phyloP scores from a whole-genome alignment of 148 eudicot species.

The Pharnaceum exiguum region DNA sequence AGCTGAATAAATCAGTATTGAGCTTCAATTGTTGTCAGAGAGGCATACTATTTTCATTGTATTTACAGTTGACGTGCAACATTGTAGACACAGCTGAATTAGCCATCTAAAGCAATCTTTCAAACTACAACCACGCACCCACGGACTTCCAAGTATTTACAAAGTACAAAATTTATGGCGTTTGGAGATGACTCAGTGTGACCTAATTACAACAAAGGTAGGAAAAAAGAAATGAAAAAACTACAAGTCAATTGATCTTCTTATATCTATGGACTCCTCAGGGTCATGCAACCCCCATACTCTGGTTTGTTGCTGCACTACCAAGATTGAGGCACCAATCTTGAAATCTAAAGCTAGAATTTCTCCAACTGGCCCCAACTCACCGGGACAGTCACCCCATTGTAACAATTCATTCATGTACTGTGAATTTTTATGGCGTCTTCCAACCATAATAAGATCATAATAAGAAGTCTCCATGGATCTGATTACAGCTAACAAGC shows the following conservation, averaged over 20 bases:
- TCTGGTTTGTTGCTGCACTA: slow-evolving; percentile 30
- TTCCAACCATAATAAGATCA: slow-evolving; percentile 45
- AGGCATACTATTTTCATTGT: too few species aligned
- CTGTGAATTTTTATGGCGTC: slow-evolving; percentile 36
- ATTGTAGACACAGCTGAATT: too few species aligned
- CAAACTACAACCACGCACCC: too few species aligned
- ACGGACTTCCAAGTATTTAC: slow-evolving; percentile 7
- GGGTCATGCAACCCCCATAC: slow-evolving; percentile 61
- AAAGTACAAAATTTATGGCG: background rate
- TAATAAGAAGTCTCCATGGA: slow-evolving; percentile 25
- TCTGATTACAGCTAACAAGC: slow-evolving; percentile 20
- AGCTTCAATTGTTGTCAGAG: too few species aligned
- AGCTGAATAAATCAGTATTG: too few species aligned
- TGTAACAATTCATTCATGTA: slow-evolving; percentile 28
- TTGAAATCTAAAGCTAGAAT: slow-evolving; percentile 27
- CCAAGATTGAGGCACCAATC: slow-evolving; percentile 24
- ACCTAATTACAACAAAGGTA: background rate
- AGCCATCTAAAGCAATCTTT: too few species aligned
- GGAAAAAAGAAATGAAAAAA: background rate
- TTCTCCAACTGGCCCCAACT: slow-evolving; percentile 51
- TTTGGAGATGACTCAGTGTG: background rate
- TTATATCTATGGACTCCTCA: slow-evolving; percentile 38
- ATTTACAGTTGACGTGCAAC: too few species aligned
- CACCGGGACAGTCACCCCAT: slow-evolving; percentile 35
- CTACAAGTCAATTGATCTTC: slow-evolving; percentile 24